Conservation (phyloP, 1,284 basidiomycete genomes). For the Leccinum solheimii region DNA sequence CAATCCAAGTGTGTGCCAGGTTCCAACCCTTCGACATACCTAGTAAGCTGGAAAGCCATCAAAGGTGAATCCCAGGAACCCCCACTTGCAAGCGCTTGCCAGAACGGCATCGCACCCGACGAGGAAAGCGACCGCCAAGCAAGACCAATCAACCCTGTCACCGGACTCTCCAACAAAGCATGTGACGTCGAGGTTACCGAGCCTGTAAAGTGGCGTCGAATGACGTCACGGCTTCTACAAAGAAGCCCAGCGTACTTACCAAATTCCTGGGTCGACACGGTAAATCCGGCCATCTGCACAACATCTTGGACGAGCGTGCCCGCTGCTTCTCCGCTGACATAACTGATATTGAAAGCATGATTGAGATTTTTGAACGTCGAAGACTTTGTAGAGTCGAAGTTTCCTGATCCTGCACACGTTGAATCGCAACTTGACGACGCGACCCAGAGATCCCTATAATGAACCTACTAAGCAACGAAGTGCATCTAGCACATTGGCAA, state of each 20-base stretch:
- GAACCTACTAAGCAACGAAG: not conserved
- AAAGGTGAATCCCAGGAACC: conserved; percentile 39
- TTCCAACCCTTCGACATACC: conserved; percentile 18
- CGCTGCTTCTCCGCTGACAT: conserved; percentile 54
- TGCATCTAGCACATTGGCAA: not conserved
- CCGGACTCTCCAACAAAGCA: conserved; percentile 27
- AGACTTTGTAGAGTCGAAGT: conserved; percentile 29
- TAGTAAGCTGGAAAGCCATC: conserved; percentile 46
- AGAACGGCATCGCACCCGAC: conserved; percentile 50
- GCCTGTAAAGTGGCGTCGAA: conserved; percentile 12
- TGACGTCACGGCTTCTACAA: not conserved
- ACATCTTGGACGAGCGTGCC: conserved; percentile 53
- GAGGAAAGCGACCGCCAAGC: conserved; percentile 48
- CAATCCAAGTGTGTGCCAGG: not conserved
- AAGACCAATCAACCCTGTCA: conserved; percentile 52
- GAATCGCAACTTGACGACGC: conserved; percentile 22
- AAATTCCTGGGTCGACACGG: conserved; percentile 44
- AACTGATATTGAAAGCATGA: conserved; percentile 48
- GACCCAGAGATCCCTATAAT: conserved; percentile 50
- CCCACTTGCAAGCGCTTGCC: conserved; percentile 47
- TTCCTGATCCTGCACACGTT: conserved; percentile 27
- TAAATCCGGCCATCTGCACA: conserved; percentile 52
- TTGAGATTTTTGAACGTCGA: conserved; percentile 30
- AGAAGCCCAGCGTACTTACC: conserved; percentile 21
- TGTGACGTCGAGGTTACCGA: conserved; percentile 25